Conservation (phyloP, 306 rosid genomes). For the Prunus davidiana region DNA sequence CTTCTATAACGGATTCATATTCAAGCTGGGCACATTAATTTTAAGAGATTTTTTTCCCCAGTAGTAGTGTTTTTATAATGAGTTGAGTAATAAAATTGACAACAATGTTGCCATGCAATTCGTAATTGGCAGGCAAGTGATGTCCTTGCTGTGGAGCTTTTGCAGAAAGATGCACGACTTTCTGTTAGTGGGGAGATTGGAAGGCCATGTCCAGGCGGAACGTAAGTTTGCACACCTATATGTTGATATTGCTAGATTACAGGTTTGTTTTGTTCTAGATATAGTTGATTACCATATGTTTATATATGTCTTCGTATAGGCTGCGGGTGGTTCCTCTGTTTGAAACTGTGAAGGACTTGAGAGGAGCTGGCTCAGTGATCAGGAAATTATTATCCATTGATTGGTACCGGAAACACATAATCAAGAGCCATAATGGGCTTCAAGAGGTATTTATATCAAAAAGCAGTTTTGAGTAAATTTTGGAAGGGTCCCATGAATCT, state of each 20-base stretch:
- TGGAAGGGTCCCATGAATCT: conserved; percentile 12
- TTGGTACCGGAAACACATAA: conserved; percentile 81
- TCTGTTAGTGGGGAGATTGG: conserved; percentile 79
- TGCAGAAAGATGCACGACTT: conserved; percentile 92
- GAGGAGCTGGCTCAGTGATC: conserved; percentile 87
- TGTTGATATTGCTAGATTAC: background rate
- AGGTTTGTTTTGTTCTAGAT: conserved; percentile 13
- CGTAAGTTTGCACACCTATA: conserved; percentile 48
- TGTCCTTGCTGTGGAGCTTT: conserved; percentile 93
- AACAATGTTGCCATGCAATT: conserved; percentile 16
- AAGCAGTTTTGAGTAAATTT: conserved; percentile 3
- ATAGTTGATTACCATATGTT: conserved; percentile 1
- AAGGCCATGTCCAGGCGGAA: conserved; percentile 84
- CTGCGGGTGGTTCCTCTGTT: conserved; percentile 94
- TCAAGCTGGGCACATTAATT: background rate
- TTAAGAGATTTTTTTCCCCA: background rate
- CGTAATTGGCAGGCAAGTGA: conserved; percentile 75
- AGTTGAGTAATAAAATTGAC: background rate
- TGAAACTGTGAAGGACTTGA: conserved; percentile 89
- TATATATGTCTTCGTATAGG: conserved; percentile 33
- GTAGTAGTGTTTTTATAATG: background rate
- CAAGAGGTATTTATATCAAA: conserved; percentile 64
- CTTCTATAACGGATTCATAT: background rate
- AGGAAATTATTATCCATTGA: conserved; percentile 77
- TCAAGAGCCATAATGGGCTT: conserved; percentile 71